Conservation (phyloP, 1,284 basidiomycete species). For the Heterobasidion occidentale region DNA sequence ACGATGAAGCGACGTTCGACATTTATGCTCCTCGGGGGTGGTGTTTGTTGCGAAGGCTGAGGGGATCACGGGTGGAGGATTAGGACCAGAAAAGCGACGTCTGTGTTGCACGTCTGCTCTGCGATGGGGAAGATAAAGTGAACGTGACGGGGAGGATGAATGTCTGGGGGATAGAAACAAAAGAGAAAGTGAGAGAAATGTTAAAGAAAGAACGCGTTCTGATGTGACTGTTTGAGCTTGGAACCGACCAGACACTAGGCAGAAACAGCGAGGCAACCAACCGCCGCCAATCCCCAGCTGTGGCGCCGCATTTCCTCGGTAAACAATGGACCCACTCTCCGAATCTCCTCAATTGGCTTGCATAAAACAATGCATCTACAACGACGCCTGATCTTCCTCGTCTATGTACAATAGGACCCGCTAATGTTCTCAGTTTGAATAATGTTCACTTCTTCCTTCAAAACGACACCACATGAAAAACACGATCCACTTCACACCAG, state of each 20-base stretch:
- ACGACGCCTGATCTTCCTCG: not conserved
- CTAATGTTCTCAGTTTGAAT: no score
- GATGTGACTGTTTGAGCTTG: not conserved
- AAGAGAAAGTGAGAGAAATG: slow-evolving; percentile 1
- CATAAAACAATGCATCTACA: not conserved
- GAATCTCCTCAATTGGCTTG: not conserved
- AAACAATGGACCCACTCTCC: not conserved
- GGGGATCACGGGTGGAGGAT: not conserved
- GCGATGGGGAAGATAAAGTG: no score
- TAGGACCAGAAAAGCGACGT: slow-evolving; percentile 5
- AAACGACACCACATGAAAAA: no score
- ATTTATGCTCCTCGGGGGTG: slow-evolving; percentile 8
- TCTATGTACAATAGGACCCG: not conserved
- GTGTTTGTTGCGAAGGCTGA: no score
- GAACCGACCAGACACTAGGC: not conserved
- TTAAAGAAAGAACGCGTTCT: slow-evolving; percentile 17
- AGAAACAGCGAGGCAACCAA: not conserved
- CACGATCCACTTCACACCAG: no score
- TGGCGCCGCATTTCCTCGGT: not conserved
- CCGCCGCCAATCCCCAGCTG: not conserved
- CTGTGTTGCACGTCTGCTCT: not conserved
- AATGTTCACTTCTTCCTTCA: no score
- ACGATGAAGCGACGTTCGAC: slow-evolving; percentile 21
- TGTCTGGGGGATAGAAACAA: slow-evolving; percentile 6
- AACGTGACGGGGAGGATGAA: no score